Percentiles rank a stretch among this genome's conserved stretches.
Evolutionary conservation across 495 filamentous ascomycete genomes (phyloP).

Genomic region (Neurospora sp.): DNA sequence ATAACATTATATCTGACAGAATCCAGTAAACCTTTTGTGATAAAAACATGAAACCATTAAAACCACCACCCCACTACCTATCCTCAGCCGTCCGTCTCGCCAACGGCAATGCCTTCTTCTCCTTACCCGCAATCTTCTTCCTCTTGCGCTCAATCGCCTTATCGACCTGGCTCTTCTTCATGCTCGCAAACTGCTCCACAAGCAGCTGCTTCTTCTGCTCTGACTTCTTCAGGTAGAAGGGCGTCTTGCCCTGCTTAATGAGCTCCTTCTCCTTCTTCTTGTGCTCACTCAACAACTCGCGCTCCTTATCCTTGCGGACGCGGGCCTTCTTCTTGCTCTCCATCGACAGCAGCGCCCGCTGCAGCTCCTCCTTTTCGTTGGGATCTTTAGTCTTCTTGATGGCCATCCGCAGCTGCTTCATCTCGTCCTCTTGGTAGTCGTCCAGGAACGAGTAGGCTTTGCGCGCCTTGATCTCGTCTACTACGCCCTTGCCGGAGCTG

Average conservation of each 20-base stretch:
- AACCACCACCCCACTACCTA: background rate
- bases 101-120: conserved; percentile 69
- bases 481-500: conserved; percentile 18
- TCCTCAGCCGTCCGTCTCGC: conserved; percentile 43
- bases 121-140: conserved; percentile 73
- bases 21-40: too few species aligned
- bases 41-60: too few species aligned
- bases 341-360: conserved; percentile 55
- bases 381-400: conserved; percentile 58
- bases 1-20: background rate
- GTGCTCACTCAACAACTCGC: conserved; percentile 58
- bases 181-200: conserved; percentile 62
- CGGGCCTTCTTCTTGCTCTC: conserved; percentile 60
- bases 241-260: conserved; percentile 79
- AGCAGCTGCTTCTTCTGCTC: conserved; percentile 81
- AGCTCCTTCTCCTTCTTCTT: conserved; percentile 72
- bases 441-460: conserved; percentile 79
- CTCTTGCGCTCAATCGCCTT: conserved; percentile 69
- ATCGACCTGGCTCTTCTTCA: conserved; percentile 74
- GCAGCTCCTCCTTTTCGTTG: conserved; percentile 51
- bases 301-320: conserved; percentile 53
- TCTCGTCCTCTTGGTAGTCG: conserved; percentile 70
- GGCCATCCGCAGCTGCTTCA: conserved; percentile 56
- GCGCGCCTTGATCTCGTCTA: conserved; percentile 46
- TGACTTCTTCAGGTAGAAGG: conserved; percentile 83